These are phyloP conservation scores for Amanita pallidorosea DNA, from an alignment of 768 basidiomycete species.

Conservation along the genomic window DNA sequence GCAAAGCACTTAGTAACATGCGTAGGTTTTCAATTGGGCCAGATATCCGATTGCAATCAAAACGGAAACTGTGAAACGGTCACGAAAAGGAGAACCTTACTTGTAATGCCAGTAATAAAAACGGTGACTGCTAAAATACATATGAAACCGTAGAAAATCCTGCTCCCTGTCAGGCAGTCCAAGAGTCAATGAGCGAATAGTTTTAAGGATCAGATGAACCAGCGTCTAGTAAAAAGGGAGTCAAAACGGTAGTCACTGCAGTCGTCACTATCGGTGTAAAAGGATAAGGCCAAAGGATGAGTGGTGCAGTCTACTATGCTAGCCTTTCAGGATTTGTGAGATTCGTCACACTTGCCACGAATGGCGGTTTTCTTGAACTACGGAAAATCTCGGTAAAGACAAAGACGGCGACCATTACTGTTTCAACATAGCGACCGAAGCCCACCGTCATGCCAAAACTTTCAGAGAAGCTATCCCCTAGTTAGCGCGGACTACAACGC, in stretches of 20 bases:
- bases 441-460: no score
- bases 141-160: background rate
- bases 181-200: background rate
- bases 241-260: slow-evolving; percentile 3
- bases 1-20: background rate
- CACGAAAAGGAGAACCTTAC: background rate
- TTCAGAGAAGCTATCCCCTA: no score
- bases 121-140: background rate
- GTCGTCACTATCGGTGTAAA: no score
- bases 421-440: no score
- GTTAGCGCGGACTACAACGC: no score
- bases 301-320: background rate
- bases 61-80: no score
- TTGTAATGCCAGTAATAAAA: background rate
- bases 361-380: no score
- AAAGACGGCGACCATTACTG: no score
- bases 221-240: slow-evolving; percentile 4
- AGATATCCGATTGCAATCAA: no score
- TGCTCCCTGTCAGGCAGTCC: background rate
- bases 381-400: slow-evolving; percentile 7
- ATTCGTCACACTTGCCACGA: no score
- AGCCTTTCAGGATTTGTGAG: slow-evolving; percentile 8
- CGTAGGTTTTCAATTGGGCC: no score
- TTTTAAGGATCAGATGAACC: background rate
- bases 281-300: slow-evolving; percentile 7